Evolutionary conservation across 495 filamentous ascomycete genomes (phyloP).

Genomic region (Aspergillus mulundensis): DNA sequence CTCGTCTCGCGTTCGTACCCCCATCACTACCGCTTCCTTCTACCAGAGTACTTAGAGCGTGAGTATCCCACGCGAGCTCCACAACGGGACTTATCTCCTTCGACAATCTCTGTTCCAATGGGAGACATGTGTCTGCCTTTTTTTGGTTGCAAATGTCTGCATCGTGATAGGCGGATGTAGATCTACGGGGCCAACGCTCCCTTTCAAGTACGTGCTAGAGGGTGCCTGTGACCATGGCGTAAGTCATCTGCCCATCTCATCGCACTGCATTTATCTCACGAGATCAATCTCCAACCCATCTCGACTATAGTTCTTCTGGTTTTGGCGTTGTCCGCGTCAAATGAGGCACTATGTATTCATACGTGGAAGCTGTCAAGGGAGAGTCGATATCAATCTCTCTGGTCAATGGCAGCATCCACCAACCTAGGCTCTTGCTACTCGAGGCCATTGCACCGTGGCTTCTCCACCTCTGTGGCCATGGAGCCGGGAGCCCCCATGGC

Average conservation of each 20-base stretch:
- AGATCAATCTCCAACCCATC: too few relatives aligned
- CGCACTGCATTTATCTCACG: too few relatives aligned
- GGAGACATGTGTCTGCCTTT: background rate
- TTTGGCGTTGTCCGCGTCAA: too few relatives aligned
- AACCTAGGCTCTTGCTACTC: too few relatives aligned
- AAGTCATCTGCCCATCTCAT: background rate
- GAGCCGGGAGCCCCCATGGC: too few relatives aligned
- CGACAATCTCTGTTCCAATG: background rate
- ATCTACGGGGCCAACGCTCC: background rate
- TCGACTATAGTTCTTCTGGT: too few relatives aligned
- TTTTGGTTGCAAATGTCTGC: slow-evolving; percentile 9
- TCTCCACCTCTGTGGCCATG: too few relatives aligned
- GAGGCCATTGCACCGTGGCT: too few relatives aligned
- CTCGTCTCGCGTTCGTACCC: background rate
- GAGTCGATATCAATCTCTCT: background rate
- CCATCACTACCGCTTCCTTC: background rate
- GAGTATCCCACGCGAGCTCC: background rate
- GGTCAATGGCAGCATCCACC: too few relatives aligned
- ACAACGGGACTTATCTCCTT: background rate
- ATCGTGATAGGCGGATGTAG: slow-evolving; percentile 10
- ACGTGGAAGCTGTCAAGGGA: background rate
- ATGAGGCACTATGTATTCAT: background rate
- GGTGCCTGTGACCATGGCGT: background rate
- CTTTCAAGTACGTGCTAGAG: background rate
- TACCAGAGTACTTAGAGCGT: background rate